Conservation (phyloP, 768 basidiomycete genomes). For the Leccinellum rugosiceps region DNA sequence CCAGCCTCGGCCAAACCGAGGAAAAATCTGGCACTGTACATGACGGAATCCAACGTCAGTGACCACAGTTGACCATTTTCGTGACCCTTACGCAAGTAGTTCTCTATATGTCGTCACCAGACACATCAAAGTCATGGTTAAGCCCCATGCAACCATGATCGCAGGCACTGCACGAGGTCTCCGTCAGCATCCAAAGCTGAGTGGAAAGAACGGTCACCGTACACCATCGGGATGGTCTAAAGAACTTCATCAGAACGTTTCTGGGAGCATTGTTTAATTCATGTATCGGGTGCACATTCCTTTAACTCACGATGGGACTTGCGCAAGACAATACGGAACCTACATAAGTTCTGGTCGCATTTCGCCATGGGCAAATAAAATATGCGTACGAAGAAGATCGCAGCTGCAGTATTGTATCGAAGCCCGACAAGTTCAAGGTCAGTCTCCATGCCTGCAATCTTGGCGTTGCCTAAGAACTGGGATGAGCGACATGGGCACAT, state of each 20-base stretch:
- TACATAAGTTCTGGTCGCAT: conserved; percentile 7
- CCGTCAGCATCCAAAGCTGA: conserved; percentile 3
- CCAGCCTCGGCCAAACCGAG: conserved; percentile 48
- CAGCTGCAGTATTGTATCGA: conserved; percentile 37
- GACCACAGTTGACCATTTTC: neutral
- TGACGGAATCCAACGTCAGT: conserved; percentile 1
- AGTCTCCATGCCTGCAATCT: conserved; percentile 43
- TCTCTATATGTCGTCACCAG: conserved; percentile 32
- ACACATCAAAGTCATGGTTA: conserved; percentile 36
- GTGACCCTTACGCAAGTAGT: conserved; percentile 27
- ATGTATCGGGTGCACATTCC: neutral
- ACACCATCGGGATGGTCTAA: conserved; percentile 35
- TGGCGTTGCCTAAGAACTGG: conserved; percentile 35
- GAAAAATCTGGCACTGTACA: conserved; percentile 36
- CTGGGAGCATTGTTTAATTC: conserved; percentile 13
- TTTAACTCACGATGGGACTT: conserved; percentile 37
- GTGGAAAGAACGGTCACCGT: neutral
- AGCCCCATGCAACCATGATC: conserved; percentile 38
- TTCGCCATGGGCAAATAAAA: neutral
- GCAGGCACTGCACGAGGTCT: conserved; percentile 31
- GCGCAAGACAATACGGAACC: conserved; percentile 36
- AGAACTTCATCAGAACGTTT: conserved; percentile 36
- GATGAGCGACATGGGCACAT: conserved; percentile 1
- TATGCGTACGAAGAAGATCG: conserved; percentile 35
- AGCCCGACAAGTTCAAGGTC: conserved; percentile 37